phyloP scores from a whole-genome alignment of 345 rosid species.

The Arabidopsis suecica region DNA sequence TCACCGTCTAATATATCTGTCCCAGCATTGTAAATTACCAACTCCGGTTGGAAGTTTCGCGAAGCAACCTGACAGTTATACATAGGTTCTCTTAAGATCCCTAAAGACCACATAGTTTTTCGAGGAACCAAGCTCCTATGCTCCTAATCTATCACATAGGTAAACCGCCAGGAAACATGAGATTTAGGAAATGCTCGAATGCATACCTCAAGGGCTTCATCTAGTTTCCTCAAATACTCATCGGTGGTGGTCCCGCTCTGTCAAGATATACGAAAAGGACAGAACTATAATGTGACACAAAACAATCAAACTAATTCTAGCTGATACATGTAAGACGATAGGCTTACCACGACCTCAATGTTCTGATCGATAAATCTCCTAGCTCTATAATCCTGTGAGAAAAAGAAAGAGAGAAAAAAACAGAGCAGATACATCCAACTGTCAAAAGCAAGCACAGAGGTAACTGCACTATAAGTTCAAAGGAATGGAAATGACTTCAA shows the following conservation, averaged over 20 bases:
- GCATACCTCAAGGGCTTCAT: slow-evolving; percentile 85
- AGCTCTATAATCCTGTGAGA: slow-evolving; percentile 72
- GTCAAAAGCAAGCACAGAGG: slow-evolving; percentile 24
- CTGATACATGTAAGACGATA: slow-evolving; percentile 14
- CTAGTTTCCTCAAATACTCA: slow-evolving; percentile 73
- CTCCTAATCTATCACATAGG: neutral
- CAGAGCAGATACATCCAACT: slow-evolving; percentile 1
- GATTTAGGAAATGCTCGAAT: neutral
- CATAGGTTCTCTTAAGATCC: neutral
- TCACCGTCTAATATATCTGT: slow-evolving; percentile 97
- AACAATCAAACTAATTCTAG: slow-evolving; percentile 12
- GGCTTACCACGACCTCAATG: slow-evolving; percentile 78
- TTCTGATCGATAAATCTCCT: slow-evolving; percentile 74
- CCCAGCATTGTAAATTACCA: slow-evolving; percentile 92
- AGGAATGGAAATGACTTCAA: slow-evolving; percentile 4
- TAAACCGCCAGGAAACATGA: slow-evolving; percentile 9
- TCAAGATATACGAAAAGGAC: slow-evolving; percentile 25
- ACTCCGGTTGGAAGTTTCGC: slow-evolving; percentile 67
- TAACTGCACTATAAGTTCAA: neutral
- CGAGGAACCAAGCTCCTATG: neutral
- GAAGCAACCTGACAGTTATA: slow-evolving; percentile 67
- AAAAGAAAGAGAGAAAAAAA: neutral
- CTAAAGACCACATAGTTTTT: neutral
- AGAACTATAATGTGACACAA: slow-evolving; percentile 4
- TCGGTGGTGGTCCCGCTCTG: slow-evolving; percentile 85